Percentiles rank a stretch among this genome's conserved stretches.
Evolutionary conservation across 257 asterid species (phyloP).

Genomic region (Gentiana dahurica): DNA sequence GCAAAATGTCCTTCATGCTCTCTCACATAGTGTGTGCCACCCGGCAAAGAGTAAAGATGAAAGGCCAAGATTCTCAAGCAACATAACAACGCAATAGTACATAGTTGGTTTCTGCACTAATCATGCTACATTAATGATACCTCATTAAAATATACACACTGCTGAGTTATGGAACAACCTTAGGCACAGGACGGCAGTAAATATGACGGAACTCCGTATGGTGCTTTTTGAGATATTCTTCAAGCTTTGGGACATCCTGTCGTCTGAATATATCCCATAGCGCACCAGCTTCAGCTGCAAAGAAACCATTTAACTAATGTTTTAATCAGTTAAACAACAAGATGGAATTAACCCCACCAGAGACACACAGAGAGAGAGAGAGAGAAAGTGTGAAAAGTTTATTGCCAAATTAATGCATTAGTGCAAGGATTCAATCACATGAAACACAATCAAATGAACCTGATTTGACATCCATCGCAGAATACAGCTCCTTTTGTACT

Average conservation of each 20-base stretch:
- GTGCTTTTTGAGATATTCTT: conserved; percentile 46
- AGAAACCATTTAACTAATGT: conserved; percentile 6
- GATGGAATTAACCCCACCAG: neutral
- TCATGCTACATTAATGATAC: neutral
- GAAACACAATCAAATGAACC: neutral
- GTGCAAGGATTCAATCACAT: neutral
- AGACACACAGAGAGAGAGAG: conserved; percentile 1
- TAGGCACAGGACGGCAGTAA: conserved; percentile 19
- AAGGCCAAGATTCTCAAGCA: too few relatives aligned
- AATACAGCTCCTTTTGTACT: too few relatives aligned
- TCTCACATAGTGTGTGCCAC: too few relatives aligned
- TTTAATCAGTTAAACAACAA: conserved; percentile 4
- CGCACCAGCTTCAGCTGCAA: conserved; percentile 47
- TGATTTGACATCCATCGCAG: neutral
- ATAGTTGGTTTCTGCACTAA: too few relatives aligned
- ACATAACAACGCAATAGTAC: too few relatives aligned
- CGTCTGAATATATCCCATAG: conserved; percentile 79
- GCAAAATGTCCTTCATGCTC: too few relatives aligned
- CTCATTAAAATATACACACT: neutral
- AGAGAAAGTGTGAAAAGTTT: conserved; percentile 3
- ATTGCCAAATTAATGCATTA: conserved; percentile 3
- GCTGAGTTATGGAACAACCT: conserved; percentile 21
- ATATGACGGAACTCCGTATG: conserved; percentile 47
- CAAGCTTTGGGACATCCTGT: conserved; percentile 56
- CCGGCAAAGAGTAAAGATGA: too few relatives aligned